Conservation (phyloP, 495 filamentous ascomycete species). For the Mytilinidion resinicola region DNA sequence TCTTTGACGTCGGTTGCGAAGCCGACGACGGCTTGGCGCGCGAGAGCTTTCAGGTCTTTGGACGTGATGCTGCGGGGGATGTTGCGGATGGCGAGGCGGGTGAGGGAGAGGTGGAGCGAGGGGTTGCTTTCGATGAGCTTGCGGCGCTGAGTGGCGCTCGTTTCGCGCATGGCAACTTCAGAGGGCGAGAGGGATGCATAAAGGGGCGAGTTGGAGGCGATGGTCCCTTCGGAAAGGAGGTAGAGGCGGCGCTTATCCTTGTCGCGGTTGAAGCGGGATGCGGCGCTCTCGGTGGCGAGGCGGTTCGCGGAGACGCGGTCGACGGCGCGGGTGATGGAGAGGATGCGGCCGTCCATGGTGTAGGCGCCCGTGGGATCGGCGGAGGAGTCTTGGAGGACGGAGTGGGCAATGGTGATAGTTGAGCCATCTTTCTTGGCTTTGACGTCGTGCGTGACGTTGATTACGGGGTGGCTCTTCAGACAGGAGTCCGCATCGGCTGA, state of each 20-base stretch:
- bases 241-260: conserved; percentile 91
- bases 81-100: conserved; percentile 90
- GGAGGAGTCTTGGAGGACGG: conserved; percentile 75
- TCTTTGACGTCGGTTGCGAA: conserved; percentile 86
- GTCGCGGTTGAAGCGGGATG: conserved; percentile 59
- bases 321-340: conserved; percentile 80
- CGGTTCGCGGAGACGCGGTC: conserved; percentile 68
- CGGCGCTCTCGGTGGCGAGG: conserved; percentile 61
- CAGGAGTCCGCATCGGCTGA: conserved; percentile 65
- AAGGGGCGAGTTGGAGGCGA: conserved; percentile 62
- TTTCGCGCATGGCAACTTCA: conserved; percentile 81
- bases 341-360: conserved; percentile 79
- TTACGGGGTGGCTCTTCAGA: conserved; percentile 60
- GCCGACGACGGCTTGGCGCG: conserved; percentile 81
- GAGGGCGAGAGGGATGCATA: conserved; percentile 69
- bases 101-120: conserved; percentile 79
- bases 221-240: conserved; percentile 79
- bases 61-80: conserved; percentile 76
- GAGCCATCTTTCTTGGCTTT: conserved; percentile 18
- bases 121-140: conserved; percentile 86
- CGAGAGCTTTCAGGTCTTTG: conserved; percentile 86
- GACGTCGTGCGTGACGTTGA: conserved; percentile 2
- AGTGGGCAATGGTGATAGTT: conserved; percentile 34
- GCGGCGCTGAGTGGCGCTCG: conserved; percentile 81
- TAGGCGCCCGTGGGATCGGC: conserved; percentile 73